Base-by-base conservation (phyloP, 352 stramenopile genomes). In the Pelagophyceae sp. region DNA sequence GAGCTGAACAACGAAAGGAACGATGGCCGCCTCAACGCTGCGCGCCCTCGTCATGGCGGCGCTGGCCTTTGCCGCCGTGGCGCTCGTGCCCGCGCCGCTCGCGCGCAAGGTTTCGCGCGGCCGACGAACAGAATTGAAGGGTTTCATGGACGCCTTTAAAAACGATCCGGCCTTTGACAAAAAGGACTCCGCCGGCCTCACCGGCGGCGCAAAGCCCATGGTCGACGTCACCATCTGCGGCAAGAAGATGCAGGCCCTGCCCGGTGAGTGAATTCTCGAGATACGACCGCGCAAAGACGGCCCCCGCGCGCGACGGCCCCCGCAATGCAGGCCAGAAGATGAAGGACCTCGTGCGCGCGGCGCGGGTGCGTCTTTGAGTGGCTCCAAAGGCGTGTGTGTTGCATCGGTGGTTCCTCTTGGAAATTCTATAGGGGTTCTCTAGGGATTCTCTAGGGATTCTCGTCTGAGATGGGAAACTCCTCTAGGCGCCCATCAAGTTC, bases 401-500 rank as follows among this genome's bases (percentile, higher is more conserved):
- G n/a, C n/a, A n/a, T n/a, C n/a, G n/a, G n/a, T n/a, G n/a, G n/a
- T n/a, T n/a, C n/a, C n/a, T n/a, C n/a, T n/a, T n/a, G n/a, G n/a
- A n/a, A n/a, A n/a, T n/a, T n/a, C n/a, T n/a, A n/a, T n/a, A n/a
- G n/a, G n/a, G n/a, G n/a, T n/a, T n/a, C n/a, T n/a, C n/a, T n/a
- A n/a, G n/a, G n/a, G n/a, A n/a, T n/a, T n/a, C n/a, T n/a, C n/a
- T n/a, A n/a, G n/a, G n/a, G n/a, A n/a, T n/a, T n/a, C n/a, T 54
- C 45, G 11, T 23, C 45, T 54, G 45, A 54, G 45, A 54, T 54
- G 45, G 11, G 45, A 54, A 54, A 54, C 45, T 23, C 11, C 45
- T 54, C 23, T 23, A 54, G 45, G 45, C 67, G 33, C 67, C 67
- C 20, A 74, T 74, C 67, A 74, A 54, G 38, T 74, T 74, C 38